Conservation (phyloP, 257 asterid species). For the Nicotiana attenuata region DNA sequence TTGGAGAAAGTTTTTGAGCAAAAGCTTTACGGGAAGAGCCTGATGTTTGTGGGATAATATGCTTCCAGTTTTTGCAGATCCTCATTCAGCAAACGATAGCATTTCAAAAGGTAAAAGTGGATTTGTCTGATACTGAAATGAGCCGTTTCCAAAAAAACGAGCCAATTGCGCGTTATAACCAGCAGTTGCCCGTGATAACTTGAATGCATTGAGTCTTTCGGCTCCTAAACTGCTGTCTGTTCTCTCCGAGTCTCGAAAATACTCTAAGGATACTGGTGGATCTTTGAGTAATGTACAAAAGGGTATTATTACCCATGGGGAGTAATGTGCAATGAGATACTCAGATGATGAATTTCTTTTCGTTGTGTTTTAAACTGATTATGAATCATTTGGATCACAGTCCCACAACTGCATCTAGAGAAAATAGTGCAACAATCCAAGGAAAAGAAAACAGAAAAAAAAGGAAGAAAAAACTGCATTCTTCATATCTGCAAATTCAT, state of each 20-base stretch:
- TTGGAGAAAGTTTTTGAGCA: constrained; percentile 49
- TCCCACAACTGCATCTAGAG: background rate
- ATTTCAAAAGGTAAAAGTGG: constrained; percentile 50
- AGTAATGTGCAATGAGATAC: background rate
- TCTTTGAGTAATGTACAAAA: constrained; percentile 42
- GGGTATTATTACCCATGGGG: background rate
- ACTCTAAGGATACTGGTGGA: constrained; percentile 64
- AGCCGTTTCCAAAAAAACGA: constrained; percentile 44
- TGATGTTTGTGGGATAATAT: constrained; percentile 60
- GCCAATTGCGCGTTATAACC: constrained; percentile 51
- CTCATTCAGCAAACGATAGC: constrained; percentile 76
- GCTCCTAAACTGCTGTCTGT: constrained; percentile 46
- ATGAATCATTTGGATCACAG: background rate
- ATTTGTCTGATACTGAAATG: constrained; percentile 26
- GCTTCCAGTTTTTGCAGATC: constrained; percentile 79
- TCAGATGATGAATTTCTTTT: background rate
- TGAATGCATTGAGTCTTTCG: constrained; percentile 54
- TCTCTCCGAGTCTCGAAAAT: constrained; percentile 44
- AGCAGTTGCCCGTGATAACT: constrained; percentile 56
- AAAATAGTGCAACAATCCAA: background rate
- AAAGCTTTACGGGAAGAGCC: constrained; percentile 69
- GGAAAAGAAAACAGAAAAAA: background rate
- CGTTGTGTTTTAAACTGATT: background rate
- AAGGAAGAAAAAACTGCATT: background rate
- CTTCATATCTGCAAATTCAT: background rate